Conservation (phyloP, 2,329 filamentous ascomycete genomes). For the Hysterium pulicare region DNA sequence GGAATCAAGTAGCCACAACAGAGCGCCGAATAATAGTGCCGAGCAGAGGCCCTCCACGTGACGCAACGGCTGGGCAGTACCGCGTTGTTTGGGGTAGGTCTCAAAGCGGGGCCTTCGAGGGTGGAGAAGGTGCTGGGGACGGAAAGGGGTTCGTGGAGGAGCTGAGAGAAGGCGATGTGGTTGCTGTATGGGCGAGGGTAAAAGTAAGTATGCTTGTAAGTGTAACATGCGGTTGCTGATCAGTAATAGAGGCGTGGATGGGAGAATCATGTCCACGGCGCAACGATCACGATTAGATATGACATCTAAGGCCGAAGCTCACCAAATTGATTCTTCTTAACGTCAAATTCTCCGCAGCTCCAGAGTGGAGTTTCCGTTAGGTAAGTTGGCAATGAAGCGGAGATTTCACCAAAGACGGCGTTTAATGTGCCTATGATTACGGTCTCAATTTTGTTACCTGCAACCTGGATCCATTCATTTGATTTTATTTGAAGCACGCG, state of each 20-base stretch:
- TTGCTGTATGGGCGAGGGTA: constrained; percentile 31
- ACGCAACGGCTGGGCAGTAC: constrained; percentile 10
- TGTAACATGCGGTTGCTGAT: no score
- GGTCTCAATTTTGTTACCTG: no score
- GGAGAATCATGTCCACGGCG: constrained; percentile 21
- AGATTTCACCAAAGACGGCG: no score
- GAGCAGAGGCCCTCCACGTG: neutral
- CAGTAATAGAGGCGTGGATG: constrained; percentile 30
- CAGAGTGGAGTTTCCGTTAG: no score
- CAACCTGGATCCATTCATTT: no score
- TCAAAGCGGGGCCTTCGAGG: constrained; percentile 10
- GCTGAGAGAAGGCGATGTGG: constrained; percentile 22
- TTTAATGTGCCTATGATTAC: no score
- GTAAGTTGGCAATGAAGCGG: no score
- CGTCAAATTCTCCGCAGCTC: no score
- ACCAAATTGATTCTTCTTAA: no score
- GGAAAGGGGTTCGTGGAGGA: constrained; percentile 25
- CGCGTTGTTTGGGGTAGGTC: constrained; percentile 17
- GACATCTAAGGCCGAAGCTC: constrained; percentile 15
- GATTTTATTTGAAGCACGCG: no score
- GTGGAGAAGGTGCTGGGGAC: constrained; percentile 22
- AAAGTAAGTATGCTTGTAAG: constrained; percentile 29
- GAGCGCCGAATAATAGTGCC: neutral
- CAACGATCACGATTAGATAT: constrained; percentile 20
- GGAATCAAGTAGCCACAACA: constrained; percentile 22